Evolutionary conservation across 768 basidiomycete genomes (phyloP).

Genomic region (Podaxis pistillaris): DNA sequence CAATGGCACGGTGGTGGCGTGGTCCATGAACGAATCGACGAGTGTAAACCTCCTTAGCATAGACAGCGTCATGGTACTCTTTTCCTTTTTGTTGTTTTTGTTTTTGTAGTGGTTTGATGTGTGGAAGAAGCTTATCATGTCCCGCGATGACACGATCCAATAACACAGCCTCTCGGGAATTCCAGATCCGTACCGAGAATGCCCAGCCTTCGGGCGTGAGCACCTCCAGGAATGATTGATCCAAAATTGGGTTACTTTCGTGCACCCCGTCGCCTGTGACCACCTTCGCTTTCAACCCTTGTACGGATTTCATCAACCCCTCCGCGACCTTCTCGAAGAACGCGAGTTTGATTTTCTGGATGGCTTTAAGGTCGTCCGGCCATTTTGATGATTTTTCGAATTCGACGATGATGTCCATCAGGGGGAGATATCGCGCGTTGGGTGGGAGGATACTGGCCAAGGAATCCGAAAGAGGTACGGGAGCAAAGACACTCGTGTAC

Average conservation of each 20-base stretch:
- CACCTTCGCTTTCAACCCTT: conserved; percentile 55
- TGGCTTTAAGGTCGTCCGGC: conserved; percentile 92
- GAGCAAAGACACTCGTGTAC: conserved; percentile 82
- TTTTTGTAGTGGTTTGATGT: conserved; percentile 33
- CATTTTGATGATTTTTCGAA: conserved; percentile 92
- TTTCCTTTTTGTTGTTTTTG: conserved; percentile 39
- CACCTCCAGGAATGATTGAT: conserved; percentile 73
- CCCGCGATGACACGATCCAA: conserved; percentile 67
- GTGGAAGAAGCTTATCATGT: conserved; percentile 36
- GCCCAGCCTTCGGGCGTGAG: conserved; percentile 83
- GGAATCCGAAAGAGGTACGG: conserved; percentile 63
- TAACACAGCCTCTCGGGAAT: conserved; percentile 80
- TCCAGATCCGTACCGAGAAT: conserved; percentile 81
- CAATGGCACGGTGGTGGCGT: conserved; percentile 81
- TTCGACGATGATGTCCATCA: conserved; percentile 76
- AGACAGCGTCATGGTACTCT: conserved; percentile 54
- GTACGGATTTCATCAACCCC: conserved; percentile 51
- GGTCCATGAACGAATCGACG: conserved; percentile 80
- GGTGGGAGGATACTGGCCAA: conserved; percentile 50
- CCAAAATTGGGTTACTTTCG: conserved; percentile 54
- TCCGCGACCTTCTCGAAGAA: conserved; percentile 82
- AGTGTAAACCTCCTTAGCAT: conserved; percentile 58
- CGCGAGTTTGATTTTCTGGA: conserved; percentile 93
- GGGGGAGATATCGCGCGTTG: conserved; percentile 63
- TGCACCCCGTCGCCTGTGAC: conserved; percentile 50